Evolutionary conservation across 1,284 basidiomycete genomes (phyloP), one percentile per base, ranked within the genome.

Genomic region (Coniferiporia sulphurascens): DNA sequence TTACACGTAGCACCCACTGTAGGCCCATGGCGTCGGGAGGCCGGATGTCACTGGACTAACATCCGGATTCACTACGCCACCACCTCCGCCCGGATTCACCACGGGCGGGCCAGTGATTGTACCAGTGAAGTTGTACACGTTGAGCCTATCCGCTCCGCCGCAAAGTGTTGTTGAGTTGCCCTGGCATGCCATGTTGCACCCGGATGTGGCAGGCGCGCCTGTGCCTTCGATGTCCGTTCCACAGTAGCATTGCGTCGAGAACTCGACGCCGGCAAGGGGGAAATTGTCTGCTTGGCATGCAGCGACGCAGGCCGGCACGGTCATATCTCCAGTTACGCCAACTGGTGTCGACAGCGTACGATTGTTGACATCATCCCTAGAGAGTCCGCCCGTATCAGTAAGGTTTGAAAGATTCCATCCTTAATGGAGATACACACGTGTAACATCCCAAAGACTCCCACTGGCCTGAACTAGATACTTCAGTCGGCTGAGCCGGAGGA

Each of bases 361-460:
- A 17, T 61, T 62, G 22, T 59, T 61, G 34, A 63, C 63, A n/a
- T 62, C 59, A 58, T 67, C 66, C 34, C 66, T 67, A 46, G 54
- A 55, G 13, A 41, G 9, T 15, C 38, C 12, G 35, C 62, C 54
- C 57, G 58, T 63, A 68, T 61, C 68, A 64, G 21, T 8, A 71
- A 68, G 52, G 70, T 77, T 69, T 86, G 83, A 46, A 78, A 68
- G 36, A 86, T 86, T 32, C 72, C 65, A 27, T n/a, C 53, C 13
- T n/a, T 48, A 22, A 41, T 43, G 52, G 3, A 41, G 36, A 43
- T 17, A 71, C 76, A 52, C 66, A 86, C 85, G 74, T 83, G 71
- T 77, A 86, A 68, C 86, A 88, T 5, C 86, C 86, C 27, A 87
- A 74, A 1, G 84, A 84, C 4, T 71, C 70, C 86, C 86, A 87